Base-by-base conservation (phyloP, 352 stramenopile genomes). In the Pythium scleroteichum region DNA sequence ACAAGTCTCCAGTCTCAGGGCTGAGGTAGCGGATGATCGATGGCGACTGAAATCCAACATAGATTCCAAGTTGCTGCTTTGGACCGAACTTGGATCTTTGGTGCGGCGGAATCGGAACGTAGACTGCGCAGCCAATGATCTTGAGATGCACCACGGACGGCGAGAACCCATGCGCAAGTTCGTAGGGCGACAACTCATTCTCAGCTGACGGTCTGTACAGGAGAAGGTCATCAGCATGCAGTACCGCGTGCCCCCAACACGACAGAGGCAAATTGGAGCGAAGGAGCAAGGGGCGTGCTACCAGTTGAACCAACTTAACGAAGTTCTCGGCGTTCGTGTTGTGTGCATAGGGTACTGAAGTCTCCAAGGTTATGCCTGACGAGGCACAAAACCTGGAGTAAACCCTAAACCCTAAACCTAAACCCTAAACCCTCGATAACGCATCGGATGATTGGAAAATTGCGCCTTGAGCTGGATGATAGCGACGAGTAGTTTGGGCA, bases 11-110 rank as follows among this genome's bases (percentile, higher is more conserved):
- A 22, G 40, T 60, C 40, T 55, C 4, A 1, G 62, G 62, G 46
- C 51, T 56, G 2, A 69, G 27, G 23, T 69, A 69, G 4, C 54
- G 32, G 29, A 69, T 48, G 32, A 64, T 61, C 20, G 48, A 61
- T 39, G 62, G 62, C n/a, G 55, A 69, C n/a, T 60, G 24, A 19
- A 58, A 69, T 48, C 62, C 62, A 39, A 69, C 62, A n/a, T 69
- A 59, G 46, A 65, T 69, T 16, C 48, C 62, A 22, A 69, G 62
- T 50, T 64, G 49, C 2, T 49, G 47, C 42, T 17, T 64, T 1
- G 62, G 62, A 16, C 53, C 54, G 6, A 64, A 41, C 46, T 65
- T 69, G 7, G 4, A 60, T 46, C 45, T 39, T 20, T 58, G 53
- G 9, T 53, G 48, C 19, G 42, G 54, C 22, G 62, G 53, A 42